Base-by-base conservation (phyloP, 345 rosid genomes). In the Salix viminalis region DNA sequence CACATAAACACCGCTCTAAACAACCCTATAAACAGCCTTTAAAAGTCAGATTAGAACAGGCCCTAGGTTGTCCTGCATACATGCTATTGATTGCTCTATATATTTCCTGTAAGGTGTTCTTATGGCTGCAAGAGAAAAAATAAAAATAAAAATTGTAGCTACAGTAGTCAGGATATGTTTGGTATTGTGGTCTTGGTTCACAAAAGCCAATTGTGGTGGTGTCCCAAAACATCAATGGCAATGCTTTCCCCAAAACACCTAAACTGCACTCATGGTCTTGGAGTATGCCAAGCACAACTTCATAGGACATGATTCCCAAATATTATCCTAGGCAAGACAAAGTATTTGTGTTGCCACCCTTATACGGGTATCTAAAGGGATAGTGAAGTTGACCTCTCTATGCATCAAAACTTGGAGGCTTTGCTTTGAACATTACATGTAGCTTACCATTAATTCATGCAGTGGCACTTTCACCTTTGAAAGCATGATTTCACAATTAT, bases 401-500 rank as follows among this genome's bases (percentile, higher is more conserved):
- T 50, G 50, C 61, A 68, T 48, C 24, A 6, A 15, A 15, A 18
- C 58, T 19, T 18, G 58, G 21, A 52, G 58, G 9, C 58, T 18
- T 52, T 18, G 52, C n/a, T 39, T 15, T 58, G 11, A 71, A 66
- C 13, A 42, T 8, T 66, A 26, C 2, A 44, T 23, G 37, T 54
- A 24, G 72, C 85, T 88, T 88, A 95, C 99, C 97, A 85, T 95
- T 80, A 95, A 84, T 26, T 92, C 97, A 56, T 84, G 88, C 81
- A 91, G 79, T 14, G 99, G 97, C 67, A 89, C 91, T 84, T 91
- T 95, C 83, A 95, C 99, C 88, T 95, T 91, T 75, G 99, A 92
- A 85, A 95, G 97, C 99, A 95, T 92, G 75, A 95, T 95, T 83
- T 95, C 99, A 62, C 99, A 92, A 78, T 95, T 95, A 83, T 95